Evolutionary conservation across 2,329 filamentous ascomycete genomes (phyloP).

Genomic region (Colletotrichum tamarilloi): DNA sequence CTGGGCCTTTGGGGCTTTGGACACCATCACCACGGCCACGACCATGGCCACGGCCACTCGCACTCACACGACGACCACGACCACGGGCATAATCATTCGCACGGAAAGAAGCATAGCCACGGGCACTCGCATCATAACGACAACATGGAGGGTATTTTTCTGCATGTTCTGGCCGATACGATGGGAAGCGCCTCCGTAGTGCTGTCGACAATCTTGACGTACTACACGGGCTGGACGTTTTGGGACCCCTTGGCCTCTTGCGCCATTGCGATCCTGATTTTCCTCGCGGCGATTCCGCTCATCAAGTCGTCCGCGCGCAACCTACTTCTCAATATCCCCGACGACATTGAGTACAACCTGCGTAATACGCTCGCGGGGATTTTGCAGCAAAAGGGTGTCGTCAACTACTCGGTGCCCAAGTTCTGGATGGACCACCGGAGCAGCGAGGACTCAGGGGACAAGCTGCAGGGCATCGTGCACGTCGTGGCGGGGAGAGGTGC

Average conservation of each 20-base stretch:
- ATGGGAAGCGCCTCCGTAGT: slow-evolving; percentile 96
- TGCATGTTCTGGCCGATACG: slow-evolving; percentile 95
- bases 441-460: slow-evolving; percentile 52
- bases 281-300: slow-evolving; percentile 89
- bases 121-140: slow-evolving; percentile 77
- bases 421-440: slow-evolving; percentile 87
- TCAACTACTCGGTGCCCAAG: slow-evolving; percentile 85
- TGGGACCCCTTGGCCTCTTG: slow-evolving; percentile 97
- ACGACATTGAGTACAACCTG: slow-evolving; percentile 86
- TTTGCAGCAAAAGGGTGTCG: slow-evolving; percentile 83
- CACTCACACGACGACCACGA: slow-evolving; percentile 50
- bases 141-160: slow-evolving; percentile 97
- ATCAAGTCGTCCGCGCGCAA: slow-evolving; percentile 86
- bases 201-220: slow-evolving; percentile 87
- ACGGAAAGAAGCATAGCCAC: slow-evolving; percentile 53
- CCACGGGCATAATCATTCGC: slow-evolving; percentile 54
- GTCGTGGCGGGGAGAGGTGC: slow-evolving; percentile 79
- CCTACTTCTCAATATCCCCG: slow-evolving; percentile 85
- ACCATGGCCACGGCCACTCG: slow-evolving; percentile 52
- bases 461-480: slow-evolving; percentile 86
- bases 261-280: slow-evolving; percentile 92
- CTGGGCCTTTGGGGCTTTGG: slow-evolving; percentile 90
- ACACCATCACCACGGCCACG: slow-evolving; percentile 69
- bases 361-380: slow-evolving; percentile 89
- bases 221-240: slow-evolving; percentile 88